These are phyloP conservation scores for Tilletia walkeri DNA, from an alignment of 1,284 basidiomycete species.

Conservation along the genomic window DNA sequence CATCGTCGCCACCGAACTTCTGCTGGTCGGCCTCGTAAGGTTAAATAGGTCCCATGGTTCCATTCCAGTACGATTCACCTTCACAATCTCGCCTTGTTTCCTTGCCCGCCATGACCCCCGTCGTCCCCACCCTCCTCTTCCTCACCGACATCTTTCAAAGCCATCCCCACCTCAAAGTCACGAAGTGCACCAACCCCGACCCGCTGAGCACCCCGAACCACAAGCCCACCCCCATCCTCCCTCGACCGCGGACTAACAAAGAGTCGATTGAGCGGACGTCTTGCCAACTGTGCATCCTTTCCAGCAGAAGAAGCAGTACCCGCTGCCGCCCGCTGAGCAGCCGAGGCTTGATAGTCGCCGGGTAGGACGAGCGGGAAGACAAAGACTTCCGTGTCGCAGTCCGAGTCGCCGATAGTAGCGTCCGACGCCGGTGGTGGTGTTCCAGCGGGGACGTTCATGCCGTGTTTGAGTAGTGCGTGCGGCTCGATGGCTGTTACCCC, in stretches of 20 bases:
- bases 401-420: slow-evolving; percentile 16
- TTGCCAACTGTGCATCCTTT: background rate
- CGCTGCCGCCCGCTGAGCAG: slow-evolving; percentile 23
- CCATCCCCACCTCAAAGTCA: slow-evolving; percentile 38
- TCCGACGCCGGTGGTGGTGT: background rate
- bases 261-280: slow-evolving; percentile 33
- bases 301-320: background rate
- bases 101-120: background rate
- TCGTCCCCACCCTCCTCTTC: slow-evolving; percentile 12
- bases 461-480: slow-evolving; percentile 30
- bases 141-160: background rate
- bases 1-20: no score
- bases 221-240: slow-evolving; percentile 42
- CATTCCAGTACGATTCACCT: no score
- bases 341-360: slow-evolving; percentile 40
- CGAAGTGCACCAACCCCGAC: slow-evolving; percentile 29
- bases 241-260: slow-evolving; percentile 39
- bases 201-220: slow-evolving; percentile 36
- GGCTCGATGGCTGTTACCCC: slow-evolving; percentile 41
- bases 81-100: slow-evolving; percentile 7
- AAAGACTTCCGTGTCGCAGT: slow-evolving; percentile 27
- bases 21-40: no score
- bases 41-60: no score
- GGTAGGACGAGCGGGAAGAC: slow-evolving; percentile 47
- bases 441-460: slow-evolving; percentile 27